Percentiles rank a stretch among this genome's conserved stretches.
These are phyloP conservation scores for Cantharellus anzutake DNA, from an alignment of 768 basidiomycete genomes.

Conservation along the genomic window DNA sequence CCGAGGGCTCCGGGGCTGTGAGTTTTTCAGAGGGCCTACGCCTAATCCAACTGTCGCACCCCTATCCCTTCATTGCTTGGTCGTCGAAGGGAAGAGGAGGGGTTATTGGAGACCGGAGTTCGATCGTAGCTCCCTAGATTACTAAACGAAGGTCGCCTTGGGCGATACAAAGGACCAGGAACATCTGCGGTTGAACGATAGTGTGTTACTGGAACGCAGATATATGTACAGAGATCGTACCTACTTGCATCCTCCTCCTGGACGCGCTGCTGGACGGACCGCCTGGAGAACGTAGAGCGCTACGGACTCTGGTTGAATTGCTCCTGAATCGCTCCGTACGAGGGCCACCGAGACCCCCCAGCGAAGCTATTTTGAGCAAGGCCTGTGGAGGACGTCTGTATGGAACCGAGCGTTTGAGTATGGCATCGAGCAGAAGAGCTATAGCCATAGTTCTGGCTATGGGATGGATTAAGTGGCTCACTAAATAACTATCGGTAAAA, in stretches of 20 bases:
- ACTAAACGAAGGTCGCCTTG: constrained; percentile 5
- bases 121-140: not conserved
- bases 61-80: constrained; percentile 6
- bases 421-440: not conserved
- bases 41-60: constrained; percentile 5
- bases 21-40: not conserved
- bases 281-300: not conserved
- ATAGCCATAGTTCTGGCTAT: not conserved
- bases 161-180: constrained; percentile 4
- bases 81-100: constrained; percentile 3
- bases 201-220: not conserved
- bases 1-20: no score
- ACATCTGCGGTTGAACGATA: not conserved
- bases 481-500: constrained; percentile 4
- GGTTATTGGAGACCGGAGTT: not conserved
- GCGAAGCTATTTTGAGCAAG: not conserved
- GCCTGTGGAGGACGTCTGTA: not conserved
- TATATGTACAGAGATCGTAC: not conserved
- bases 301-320: not conserved
- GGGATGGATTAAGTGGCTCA: not conserved
- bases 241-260: not conserved
- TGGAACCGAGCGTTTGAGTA: not conserved
- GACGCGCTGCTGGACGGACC: no score
- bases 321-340: not conserved
- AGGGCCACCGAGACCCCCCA: not conserved